Evolutionary conservation across 257 asterid species (phyloP).

Genomic region (Anisodus tanguticus): DNA sequence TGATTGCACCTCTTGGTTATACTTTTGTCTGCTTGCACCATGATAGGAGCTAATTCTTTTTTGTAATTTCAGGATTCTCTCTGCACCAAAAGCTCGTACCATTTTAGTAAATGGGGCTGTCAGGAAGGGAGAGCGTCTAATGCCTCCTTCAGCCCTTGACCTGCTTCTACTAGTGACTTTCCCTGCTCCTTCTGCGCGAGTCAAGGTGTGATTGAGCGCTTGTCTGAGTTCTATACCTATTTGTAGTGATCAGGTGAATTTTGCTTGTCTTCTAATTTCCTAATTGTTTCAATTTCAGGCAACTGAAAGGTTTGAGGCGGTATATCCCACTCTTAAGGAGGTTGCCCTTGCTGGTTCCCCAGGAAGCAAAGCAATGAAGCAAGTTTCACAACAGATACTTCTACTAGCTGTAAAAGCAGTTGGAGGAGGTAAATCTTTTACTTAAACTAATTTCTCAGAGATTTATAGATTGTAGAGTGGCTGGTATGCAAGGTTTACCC

Average conservation of each 20-base stretch:
- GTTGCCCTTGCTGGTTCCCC: conserved; percentile 88
- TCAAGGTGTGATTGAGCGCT: conserved; percentile 53
- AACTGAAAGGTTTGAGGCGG: conserved; percentile 78
- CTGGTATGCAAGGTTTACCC: conserved; percentile 28
- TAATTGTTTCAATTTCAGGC: conserved; percentile 46
- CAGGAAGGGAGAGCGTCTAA: conserved; percentile 75
- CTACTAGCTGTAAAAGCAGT: conserved; percentile 59
- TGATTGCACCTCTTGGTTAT: background rate
- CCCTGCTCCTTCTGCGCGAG: conserved; percentile 68
- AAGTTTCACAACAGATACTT: conserved; percentile 67
- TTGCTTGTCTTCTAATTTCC: background rate
- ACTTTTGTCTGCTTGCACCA: background rate
- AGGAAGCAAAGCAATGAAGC: conserved; percentile 90
- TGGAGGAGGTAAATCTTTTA: conserved; percentile 60
- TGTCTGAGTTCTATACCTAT: background rate
- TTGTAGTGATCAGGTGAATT: background rate
- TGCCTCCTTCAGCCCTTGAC: conserved; percentile 78
- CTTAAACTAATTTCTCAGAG: background rate
- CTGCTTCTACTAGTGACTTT: conserved; percentile 64
- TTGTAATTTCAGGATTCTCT: conserved; percentile 57
- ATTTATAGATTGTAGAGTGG: background rate
- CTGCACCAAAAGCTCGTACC: conserved; percentile 74
- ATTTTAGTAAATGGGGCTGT: conserved; percentile 68
- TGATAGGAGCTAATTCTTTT: background rate
- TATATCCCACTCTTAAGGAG: conserved; percentile 77